phyloP scores from a whole-genome alignment of 306 rosid species.

The Coriaria nepalensis region DNA sequence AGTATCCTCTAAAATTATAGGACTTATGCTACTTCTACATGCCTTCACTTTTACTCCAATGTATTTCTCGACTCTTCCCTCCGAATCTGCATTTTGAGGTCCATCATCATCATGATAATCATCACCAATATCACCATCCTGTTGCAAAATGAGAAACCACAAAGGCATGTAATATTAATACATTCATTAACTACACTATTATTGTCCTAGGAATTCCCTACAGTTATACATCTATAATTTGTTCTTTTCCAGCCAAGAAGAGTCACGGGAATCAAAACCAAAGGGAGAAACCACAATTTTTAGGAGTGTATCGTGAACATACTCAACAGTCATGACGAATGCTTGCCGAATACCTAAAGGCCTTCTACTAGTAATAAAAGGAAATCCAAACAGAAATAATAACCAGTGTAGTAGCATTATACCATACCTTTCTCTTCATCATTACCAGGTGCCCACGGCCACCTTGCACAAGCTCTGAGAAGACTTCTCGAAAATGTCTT shows the following conservation, averaged over 20 bases:
- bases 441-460: slow-evolving; percentile 85
- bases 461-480: slow-evolving; percentile 89
- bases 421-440: slow-evolving; percentile 87
- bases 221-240: too few species aligned
- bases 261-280: not conserved
- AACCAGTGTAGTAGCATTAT: not conserved
- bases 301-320: too few species aligned
- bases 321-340: too few species aligned
- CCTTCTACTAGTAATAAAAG: slow-evolving; percentile 10
- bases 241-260: not conserved
- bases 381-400: slow-evolving; percentile 6
- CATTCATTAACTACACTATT: too few species aligned
- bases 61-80: slow-evolving; percentile 92
- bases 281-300: not conserved
- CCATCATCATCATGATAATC: slow-evolving; percentile 79
- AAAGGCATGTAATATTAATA: too few species aligned
- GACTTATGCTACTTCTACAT: slow-evolving; percentile 15
- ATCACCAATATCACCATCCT: slow-evolving; percentile 82
- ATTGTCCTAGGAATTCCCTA: too few species aligned
- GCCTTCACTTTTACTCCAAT: slow-evolving; percentile 98
- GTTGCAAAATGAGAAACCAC: slow-evolving; percentile 1
- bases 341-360: too few species aligned
- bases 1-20: not conserved
- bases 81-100: slow-evolving; percentile 68
- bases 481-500: slow-evolving; percentile 91